Evolutionary conservation across 2,329 filamentous ascomycete species (phyloP).

Genomic region (Exophiala viscosa): DNA sequence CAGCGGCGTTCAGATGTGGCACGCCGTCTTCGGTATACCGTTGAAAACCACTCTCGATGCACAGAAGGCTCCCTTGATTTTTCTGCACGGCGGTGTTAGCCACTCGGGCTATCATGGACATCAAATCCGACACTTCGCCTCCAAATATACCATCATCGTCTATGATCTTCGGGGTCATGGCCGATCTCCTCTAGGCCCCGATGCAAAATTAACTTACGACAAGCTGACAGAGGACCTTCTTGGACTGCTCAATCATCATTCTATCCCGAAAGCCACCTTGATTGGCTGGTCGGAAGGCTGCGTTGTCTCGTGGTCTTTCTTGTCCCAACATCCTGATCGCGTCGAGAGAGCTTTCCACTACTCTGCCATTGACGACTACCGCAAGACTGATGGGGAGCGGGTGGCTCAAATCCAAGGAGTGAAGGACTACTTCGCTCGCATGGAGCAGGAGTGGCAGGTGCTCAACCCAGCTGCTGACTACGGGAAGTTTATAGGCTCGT

Average conservation of each 20-base stretch:
- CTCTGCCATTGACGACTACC: conserved; percentile 7
- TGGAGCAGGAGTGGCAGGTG: conserved; percentile 4
- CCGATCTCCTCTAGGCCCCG: conserved; percentile 1
- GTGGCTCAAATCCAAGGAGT: conserved; percentile 4
- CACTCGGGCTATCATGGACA: conserved; percentile 6
- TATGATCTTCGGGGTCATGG: conserved; percentile 5
- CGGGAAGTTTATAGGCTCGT: conserved; percentile 3
- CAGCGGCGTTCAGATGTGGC: not conserved
- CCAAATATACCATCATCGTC: conserved; percentile 3
- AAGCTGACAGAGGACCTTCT: conserved; percentile 5
- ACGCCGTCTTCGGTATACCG: conserved; percentile 1
- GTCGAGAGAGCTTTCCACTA: conserved; percentile 3
- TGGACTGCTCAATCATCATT: not conserved
- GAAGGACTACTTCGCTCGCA: conserved; percentile 2
- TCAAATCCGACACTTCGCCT: conserved; percentile 1
- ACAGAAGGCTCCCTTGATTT: not conserved
- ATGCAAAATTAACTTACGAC: conserved; percentile 2
- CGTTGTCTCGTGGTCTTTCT: conserved; percentile 5
- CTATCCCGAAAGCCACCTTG: conserved; percentile 2
- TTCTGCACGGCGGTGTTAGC: conserved; percentile 4
- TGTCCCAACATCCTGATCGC: conserved; percentile 2
- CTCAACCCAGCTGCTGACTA: conserved; percentile 1
- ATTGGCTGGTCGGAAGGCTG: conserved; percentile 6
- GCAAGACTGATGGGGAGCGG: conserved; percentile 4
- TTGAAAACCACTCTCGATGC: not conserved